phyloP scores from a whole-genome alignment of 306 rosid genomes.

The Vicia villosa region DNA sequence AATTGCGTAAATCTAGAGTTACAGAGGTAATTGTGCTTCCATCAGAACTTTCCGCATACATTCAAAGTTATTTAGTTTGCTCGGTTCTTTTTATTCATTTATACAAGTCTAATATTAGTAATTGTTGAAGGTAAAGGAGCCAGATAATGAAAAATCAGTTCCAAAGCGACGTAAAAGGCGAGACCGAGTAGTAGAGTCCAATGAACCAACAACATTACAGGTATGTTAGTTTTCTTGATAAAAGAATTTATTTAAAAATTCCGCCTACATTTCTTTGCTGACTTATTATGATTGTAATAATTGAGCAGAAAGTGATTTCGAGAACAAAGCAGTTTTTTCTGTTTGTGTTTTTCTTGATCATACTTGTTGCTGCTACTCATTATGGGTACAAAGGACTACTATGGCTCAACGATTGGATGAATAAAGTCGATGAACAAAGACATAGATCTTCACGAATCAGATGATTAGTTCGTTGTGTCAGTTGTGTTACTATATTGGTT shows the following conservation, averaged over 20 bases:
- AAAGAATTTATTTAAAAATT: background rate
- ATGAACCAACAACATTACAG: constrained; percentile 64
- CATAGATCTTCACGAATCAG: constrained; percentile 49
- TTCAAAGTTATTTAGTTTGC: background rate
- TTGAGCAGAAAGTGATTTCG: constrained; percentile 61
- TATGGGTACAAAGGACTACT: constrained; percentile 71
- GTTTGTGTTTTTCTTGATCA: constrained; percentile 42
- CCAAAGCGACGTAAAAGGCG: constrained; percentile 70
- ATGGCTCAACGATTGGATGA: constrained; percentile 87
- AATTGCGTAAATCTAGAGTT: constrained; percentile 68
- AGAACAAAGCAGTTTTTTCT: constrained; percentile 59
- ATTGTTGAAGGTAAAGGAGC: constrained; percentile 63
- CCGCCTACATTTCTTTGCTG: constrained; percentile 17
- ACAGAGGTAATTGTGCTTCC: constrained; percentile 60
- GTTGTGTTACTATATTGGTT: background rate
- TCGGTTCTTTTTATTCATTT: constrained; percentile 4
- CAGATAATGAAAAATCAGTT: constrained; percentile 51
- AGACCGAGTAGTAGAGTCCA: constrained; percentile 49
- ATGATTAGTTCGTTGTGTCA: constrained; percentile 25
- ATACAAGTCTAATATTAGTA: background rate
- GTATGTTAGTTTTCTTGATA: constrained; percentile 43
- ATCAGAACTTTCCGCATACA: background rate
- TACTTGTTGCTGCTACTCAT: constrained; percentile 46
- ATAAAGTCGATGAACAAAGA: constrained; percentile 72
- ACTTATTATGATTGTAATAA: constrained; percentile 26